Percentiles rank a stretch among this genome's conserved stretches.
phyloP scores from a whole-genome alignment of 1,284 basidiomycete genomes.

The Polyporus tsugae region DNA sequence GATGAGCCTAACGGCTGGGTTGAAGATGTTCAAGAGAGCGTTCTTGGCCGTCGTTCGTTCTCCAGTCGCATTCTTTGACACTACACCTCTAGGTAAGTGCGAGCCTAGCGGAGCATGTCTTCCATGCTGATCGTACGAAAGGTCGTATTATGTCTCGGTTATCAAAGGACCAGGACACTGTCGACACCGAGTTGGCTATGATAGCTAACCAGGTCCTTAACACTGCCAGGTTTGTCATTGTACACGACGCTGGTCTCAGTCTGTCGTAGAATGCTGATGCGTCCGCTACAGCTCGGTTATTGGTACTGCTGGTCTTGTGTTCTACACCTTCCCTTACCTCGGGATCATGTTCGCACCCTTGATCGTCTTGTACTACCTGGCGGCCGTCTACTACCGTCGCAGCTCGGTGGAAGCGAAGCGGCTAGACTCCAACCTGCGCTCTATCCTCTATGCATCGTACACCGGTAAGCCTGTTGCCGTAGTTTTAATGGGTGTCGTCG shows the following conservation, averaged over 20 bases:
- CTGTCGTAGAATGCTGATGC: neutral
- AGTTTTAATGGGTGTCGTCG: neutral
- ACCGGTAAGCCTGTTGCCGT: conserved; percentile 38
- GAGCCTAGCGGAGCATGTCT: neutral
- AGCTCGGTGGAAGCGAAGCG: conserved; percentile 74
- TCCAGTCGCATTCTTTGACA: conserved; percentile 84
- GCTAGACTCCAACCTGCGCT: conserved; percentile 74
- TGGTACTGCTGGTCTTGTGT: conserved; percentile 65
- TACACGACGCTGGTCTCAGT: neutral
- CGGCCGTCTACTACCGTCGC: conserved; percentile 61
- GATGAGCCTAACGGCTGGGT: conserved; percentile 63
- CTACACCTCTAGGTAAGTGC: conserved; percentile 75
- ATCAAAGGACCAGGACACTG: conserved; percentile 70
- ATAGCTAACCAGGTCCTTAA: conserved; percentile 48
- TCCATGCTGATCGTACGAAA: conserved; percentile 39
- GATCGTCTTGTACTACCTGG: conserved; percentile 55
- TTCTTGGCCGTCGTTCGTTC: conserved; percentile 67
- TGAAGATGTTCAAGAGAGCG: conserved; percentile 67
- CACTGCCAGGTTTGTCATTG: conserved; percentile 46
- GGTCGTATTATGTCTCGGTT: conserved; percentile 66
- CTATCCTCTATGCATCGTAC: conserved; percentile 67
- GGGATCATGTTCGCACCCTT: conserved; percentile 67
- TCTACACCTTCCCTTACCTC: conserved; percentile 70
- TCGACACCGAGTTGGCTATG: conserved; percentile 59
- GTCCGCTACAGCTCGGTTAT: conserved; percentile 45